Evolutionary conservation across 257 asterid genomes (phyloP).

Genomic region (Rhazya stricta): DNA sequence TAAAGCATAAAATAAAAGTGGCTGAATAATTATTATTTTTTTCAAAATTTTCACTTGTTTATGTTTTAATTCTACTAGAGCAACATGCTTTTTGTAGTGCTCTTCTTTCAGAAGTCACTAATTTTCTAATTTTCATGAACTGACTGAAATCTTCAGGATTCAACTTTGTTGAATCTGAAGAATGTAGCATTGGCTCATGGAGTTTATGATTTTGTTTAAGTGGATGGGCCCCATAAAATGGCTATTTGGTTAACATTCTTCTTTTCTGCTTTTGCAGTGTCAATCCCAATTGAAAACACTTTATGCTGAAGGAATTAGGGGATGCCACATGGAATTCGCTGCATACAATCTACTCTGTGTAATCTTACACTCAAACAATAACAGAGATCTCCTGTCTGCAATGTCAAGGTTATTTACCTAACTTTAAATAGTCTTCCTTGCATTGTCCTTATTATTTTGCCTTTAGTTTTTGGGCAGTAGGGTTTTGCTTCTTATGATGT

Average conservation of each 20-base stretch:
- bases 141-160: not conserved
- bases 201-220: not conserved
- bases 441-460: not conserved
- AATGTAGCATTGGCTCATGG: not conserved
- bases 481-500: not conserved
- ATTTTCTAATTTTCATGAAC: not conserved
- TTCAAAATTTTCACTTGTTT: not conserved
- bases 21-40: not conserved
- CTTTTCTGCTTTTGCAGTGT: constrained; percentile 62
- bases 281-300: constrained; percentile 92
- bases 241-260: constrained; percentile 21
- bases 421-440: constrained; percentile 7
- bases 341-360: constrained; percentile 92
- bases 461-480: not conserved
- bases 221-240: not conserved
- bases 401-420: constrained; percentile 80
- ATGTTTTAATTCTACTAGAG: not conserved
- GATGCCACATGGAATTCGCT: constrained; percentile 90
- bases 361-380: constrained; percentile 78
- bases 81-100: not conserved
- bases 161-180: not conserved
- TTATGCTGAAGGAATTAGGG: constrained; percentile 87
- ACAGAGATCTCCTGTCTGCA: constrained; percentile 87
- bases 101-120: not conserved
- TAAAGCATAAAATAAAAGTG: not conserved